Evolutionary conservation across 192 early-diverging fungal species (phyloP).

Genomic region (Lunasporangiospora selenospora): DNA sequence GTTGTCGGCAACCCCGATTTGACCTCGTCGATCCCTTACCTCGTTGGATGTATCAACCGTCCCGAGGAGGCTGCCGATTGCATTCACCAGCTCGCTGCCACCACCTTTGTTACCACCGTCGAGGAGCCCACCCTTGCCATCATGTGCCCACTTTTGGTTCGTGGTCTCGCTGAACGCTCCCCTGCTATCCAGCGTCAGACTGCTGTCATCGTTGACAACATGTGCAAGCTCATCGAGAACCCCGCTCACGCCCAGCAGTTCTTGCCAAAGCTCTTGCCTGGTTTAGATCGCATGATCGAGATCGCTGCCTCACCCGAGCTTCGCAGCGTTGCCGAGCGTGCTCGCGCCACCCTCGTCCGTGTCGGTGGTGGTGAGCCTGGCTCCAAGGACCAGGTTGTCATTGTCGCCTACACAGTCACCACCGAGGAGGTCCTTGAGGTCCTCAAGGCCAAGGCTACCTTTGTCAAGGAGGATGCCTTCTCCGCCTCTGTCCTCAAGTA

Average conservation of each 20-base stretch:
- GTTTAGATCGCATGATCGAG: constrained; percentile 77
- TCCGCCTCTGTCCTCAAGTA: constrained; percentile 60
- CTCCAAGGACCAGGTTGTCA: constrained; percentile 47
- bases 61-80: constrained; percentile 80
- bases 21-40: constrained; percentile 72
- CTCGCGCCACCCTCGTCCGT: constrained; percentile 70
- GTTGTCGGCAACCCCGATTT: constrained; percentile 83
- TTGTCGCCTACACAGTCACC: constrained; percentile 58
- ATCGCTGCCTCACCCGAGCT: constrained; percentile 80
- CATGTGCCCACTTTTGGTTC: constrained; percentile 76
- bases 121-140: constrained; percentile 79
- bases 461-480: constrained; percentile 46
- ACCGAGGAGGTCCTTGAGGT: constrained; percentile 51
- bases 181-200: constrained; percentile 75
- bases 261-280: constrained; percentile 77
- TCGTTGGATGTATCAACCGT: constrained; percentile 75
- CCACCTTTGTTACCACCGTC: constrained; percentile 81
- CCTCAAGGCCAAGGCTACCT: constrained; percentile 52
- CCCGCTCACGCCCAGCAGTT: constrained; percentile 82
- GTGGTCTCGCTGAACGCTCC: constrained; percentile 70
- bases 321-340: constrained; percentile 72
- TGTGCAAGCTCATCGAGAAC: constrained; percentile 89
- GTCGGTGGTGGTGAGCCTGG: constrained; percentile 64
- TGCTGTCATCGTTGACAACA: constrained; percentile 88
- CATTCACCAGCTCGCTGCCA: constrained; percentile 78